phyloP scores from a whole-genome alignment of 176 grass and related monocot species.

The Bonia amplexicaulis region DNA sequence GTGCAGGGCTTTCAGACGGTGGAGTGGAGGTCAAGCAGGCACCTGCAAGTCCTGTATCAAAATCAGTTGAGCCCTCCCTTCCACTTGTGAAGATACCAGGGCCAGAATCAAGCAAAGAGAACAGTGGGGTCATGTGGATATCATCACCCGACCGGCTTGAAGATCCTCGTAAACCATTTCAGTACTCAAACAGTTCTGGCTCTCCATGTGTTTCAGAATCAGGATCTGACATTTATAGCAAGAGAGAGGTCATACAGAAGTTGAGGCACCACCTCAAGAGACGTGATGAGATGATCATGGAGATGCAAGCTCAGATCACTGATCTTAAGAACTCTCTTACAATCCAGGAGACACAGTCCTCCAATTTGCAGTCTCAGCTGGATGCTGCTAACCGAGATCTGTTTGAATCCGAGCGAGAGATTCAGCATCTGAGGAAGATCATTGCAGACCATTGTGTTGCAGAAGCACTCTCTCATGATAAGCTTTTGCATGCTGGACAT shows the following conservation, averaged over 20 bases:
- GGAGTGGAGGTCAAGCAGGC: slow-evolving; percentile 43
- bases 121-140: slow-evolving; percentile 66
- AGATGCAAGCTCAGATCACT: slow-evolving; percentile 84
- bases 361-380: slow-evolving; percentile 70
- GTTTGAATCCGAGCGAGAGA: slow-evolving; percentile 71
- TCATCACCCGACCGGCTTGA: slow-evolving; percentile 78
- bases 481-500: slow-evolving; percentile 37
- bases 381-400: slow-evolving; percentile 74
- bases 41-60: slow-evolving; percentile 33
- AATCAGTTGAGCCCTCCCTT: slow-evolving; percentile 49
- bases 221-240: slow-evolving; percentile 86
- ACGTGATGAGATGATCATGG: slow-evolving; percentile 91
- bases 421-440: slow-evolving; percentile 73
- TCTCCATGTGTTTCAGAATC: slow-evolving; percentile 87
- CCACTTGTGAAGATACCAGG: slow-evolving; percentile 67
- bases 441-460: slow-evolving; percentile 62
- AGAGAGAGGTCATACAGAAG: slow-evolving; percentile 89
- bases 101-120: slow-evolving; percentile 51
- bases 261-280: slow-evolving; percentile 84
- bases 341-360: slow-evolving; percentile 57
- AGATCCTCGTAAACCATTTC: slow-evolving; percentile 68
- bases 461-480: slow-evolving; percentile 43
- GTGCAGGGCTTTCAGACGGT: slow-evolving; percentile 42
- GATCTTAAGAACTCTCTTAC: slow-evolving; percentile 76
- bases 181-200: slow-evolving; percentile 81